Evolutionary conservation across 805 yeast genomes (phyloP), one percentile per base, ranked within the genome.

Genomic region (Cyberlindnera suaveolens): DNA sequence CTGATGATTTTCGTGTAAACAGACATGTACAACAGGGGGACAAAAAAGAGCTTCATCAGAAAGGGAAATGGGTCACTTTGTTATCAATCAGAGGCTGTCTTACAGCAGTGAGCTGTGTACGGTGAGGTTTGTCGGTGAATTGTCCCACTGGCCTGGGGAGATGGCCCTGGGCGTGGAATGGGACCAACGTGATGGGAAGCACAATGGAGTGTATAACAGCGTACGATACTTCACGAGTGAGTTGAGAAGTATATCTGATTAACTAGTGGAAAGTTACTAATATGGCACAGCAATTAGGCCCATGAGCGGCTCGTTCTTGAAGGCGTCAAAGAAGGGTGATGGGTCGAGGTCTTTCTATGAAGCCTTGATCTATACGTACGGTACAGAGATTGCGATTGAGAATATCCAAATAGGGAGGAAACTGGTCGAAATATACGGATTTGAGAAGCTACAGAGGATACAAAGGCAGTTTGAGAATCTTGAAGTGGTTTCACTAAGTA

Each of bases 161-260:
- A 34, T 50, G 1, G 88, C 91, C 0, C 60, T 76, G 13, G 97
- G 97, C 1, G 71, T 90, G 4, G 96, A 90, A 60, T 90, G 96
- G 96, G 97, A 90, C 58, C 62, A 71, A 0, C 43, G 46, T 0
- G 67, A 88, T 31, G 97, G 97, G 1, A 86, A 81, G 53, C 78
- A 89, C 58, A 65, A 74, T 48, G 98, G 98, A 0, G 44, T 57
- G 1, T 47, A 77, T 23, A 66, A 74, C 17, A 86, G 82, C 0
- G 53, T 62, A 0, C 52, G 58, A 41, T 86, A 86, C 58, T 90
- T 90, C 58, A 17, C 20, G 5, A 36, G 40, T 38, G 40, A 14
- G 34, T 38, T 13, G 11, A 20, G 30, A 31, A n/a, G 16, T 31
- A 3, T 18, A 11, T 10, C 18, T 8, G 13, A 10, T 3, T 36